phyloP scores from a whole-genome alignment of 257 asterid genomes.

The Petrea volubilis region DNA sequence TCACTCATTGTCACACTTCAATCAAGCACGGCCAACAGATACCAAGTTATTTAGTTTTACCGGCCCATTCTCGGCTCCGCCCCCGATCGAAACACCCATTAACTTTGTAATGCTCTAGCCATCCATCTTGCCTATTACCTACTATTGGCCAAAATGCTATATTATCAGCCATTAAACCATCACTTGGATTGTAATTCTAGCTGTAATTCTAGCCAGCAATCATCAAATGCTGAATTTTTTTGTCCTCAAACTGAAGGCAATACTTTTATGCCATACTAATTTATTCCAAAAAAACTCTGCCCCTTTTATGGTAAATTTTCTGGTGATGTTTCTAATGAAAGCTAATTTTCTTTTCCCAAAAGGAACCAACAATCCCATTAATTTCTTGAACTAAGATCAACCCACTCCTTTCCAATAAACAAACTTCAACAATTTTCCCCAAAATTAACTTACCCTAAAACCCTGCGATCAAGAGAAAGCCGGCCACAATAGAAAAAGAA shows the following conservation, averaged over 20 bases:
- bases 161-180: not conserved
- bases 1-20: too few species aligned
- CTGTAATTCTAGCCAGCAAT: not conserved
- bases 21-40: too few species aligned
- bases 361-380: not conserved
- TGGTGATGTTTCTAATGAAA: not conserved
- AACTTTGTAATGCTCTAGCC: not conserved
- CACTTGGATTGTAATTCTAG: not conserved
- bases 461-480: not conserved
- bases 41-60: too few species aligned
- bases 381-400: not conserved
- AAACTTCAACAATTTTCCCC: not conserved
- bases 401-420: not conserved
- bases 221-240: not conserved
- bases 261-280: not conserved
- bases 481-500: not conserved
- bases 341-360: not conserved
- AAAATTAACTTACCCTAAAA: not conserved
- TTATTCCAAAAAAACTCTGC: not conserved
- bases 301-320: not conserved
- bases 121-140: not conserved
- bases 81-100: not conserved
- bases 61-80: too few species aligned
- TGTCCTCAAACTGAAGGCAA: not conserved
- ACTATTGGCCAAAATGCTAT: not conserved